phyloP scores from a whole-genome alignment of 2,329 filamentous ascomycete species.

The Fusarium caatingaense region DNA sequence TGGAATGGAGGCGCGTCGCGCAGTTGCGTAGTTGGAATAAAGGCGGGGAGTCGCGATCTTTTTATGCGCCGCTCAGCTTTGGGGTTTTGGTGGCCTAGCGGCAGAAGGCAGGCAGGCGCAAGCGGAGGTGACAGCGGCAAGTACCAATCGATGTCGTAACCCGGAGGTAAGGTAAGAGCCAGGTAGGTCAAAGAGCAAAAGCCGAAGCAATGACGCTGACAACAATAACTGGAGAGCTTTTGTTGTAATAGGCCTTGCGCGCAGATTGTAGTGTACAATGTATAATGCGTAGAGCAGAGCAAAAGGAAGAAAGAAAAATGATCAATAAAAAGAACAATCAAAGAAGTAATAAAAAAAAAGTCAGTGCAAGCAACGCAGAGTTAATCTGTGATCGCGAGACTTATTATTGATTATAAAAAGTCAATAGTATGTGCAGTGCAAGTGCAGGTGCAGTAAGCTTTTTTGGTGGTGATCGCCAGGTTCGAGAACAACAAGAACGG shows the following conservation, averaged over 20 bases:
- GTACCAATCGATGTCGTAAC: slow-evolving; percentile 29
- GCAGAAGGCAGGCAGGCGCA: slow-evolving; percentile 14
- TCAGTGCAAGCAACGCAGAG: slow-evolving; percentile 13
- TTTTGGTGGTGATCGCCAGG: slow-evolving; percentile 32
- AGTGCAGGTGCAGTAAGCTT: neutral
- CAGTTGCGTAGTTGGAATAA: slow-evolving; percentile 24
- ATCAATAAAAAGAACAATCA: slow-evolving; percentile 27
- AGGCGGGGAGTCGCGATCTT: slow-evolving; percentile 35
- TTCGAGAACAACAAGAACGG: slow-evolving; percentile 38
- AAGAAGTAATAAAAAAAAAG: slow-evolving; percentile 16
- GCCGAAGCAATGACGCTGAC: slow-evolving; percentile 36
- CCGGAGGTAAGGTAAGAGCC: slow-evolving; percentile 24
- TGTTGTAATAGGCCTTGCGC: slow-evolving; percentile 16
- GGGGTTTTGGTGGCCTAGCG: slow-evolving; percentile 35
- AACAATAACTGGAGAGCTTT: slow-evolving; percentile 14
- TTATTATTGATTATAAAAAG: slow-evolving; percentile 39
- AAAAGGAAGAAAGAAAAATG: slow-evolving; percentile 1
- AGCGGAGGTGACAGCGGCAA: slow-evolving; percentile 39
- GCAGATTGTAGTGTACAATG: slow-evolving; percentile 13
- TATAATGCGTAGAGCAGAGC: slow-evolving; percentile 8
- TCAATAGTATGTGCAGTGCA: slow-evolving; percentile 6
- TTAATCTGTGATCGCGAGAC: slow-evolving; percentile 24
- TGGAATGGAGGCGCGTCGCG: slow-evolving; percentile 43
- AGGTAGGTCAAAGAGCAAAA: slow-evolving; percentile 27
- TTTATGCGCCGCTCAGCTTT: slow-evolving; percentile 26